A percentile compares a stretch with the other conserved stretches of the same genome.
Conservation (phyloP, 1,284 basidiomycete genomes). For the Pterulicium gracile region DNA sequence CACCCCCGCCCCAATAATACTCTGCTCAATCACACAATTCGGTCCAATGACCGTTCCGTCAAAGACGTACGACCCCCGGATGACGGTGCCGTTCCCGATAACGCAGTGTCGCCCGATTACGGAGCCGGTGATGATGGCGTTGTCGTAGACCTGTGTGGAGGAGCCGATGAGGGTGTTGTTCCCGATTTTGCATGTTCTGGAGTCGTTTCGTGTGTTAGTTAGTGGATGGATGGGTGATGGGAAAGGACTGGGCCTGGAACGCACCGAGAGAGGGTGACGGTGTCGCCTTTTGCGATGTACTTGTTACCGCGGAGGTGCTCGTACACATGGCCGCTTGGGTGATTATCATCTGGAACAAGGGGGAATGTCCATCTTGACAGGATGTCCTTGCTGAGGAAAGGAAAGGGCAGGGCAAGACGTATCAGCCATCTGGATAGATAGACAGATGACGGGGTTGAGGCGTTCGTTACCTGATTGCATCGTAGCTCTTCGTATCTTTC, state of each 20-base stretch:
- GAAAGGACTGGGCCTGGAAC: conserved; percentile 11
- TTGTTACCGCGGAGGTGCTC: conserved; percentile 79
- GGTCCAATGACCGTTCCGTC: conserved; percentile 73
- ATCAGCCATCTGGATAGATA: conserved; percentile 3
- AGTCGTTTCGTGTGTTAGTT: neutral
- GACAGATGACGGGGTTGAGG: neutral
- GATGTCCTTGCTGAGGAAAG: conserved; percentile 69
- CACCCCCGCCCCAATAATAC: conserved; percentile 74
- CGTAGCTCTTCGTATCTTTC: conserved; percentile 84
- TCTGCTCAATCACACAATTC: conserved; percentile 62
- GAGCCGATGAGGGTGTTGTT: conserved; percentile 77
- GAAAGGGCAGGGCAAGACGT: conserved; percentile 6
- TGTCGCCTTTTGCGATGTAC: conserved; percentile 72
- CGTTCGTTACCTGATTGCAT: conserved; percentile 54
- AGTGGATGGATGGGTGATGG: conserved; percentile 2
- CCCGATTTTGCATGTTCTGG: conserved; percentile 66
- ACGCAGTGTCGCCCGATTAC: conserved; percentile 69
- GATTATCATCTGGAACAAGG: conserved; percentile 86
- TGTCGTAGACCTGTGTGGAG: conserved; percentile 50
- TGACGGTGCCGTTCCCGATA: conserved; percentile 52
- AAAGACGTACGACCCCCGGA: conserved; percentile 76
- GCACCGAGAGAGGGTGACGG: conserved; percentile 68
- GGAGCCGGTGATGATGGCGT: conserved; percentile 54
- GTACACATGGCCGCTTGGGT: conserved; percentile 73
- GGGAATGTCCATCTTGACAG: conserved; percentile 91